These are phyloP conservation scores for Phytophthora hybrid DNA, from an alignment of 352 stramenopile species.

Conservation along the genomic window DNA sequence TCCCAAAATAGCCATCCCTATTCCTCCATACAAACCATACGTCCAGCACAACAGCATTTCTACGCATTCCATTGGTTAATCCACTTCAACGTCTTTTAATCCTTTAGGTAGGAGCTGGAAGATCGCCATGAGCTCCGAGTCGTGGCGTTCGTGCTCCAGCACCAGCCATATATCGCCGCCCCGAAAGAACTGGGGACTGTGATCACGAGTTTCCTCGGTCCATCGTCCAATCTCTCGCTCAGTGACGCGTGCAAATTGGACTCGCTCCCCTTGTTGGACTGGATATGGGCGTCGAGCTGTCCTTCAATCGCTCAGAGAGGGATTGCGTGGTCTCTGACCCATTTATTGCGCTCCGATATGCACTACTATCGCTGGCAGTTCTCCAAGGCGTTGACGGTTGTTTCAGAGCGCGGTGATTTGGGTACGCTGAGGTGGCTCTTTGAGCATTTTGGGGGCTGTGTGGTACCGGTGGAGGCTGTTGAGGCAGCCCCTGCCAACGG, in stretches of 20 bases:
- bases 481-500: neutral
- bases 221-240: neutral
- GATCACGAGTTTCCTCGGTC: neutral
- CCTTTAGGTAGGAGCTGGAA: neutral
- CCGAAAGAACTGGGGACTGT: neutral
- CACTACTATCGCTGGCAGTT: conserved; percentile 7
- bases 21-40: neutral
- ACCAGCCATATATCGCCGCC: neutral
- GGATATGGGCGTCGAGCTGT: neutral
- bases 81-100: neutral
- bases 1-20: neutral
- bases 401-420: neutral
- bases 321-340: neutral
- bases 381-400: neutral
- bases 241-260: neutral
- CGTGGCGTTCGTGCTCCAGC: neutral
- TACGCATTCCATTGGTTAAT: neutral
- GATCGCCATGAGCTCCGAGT: neutral
- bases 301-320: no score
- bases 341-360: neutral
- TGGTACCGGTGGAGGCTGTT: neutral
- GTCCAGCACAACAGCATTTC: neutral
- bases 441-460: neutral
- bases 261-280: neutral
- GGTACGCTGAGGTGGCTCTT: neutral